Conservation (phyloP, 176 grass and related monocot genomes). For the Rhipidocladum racemiflorum region DNA sequence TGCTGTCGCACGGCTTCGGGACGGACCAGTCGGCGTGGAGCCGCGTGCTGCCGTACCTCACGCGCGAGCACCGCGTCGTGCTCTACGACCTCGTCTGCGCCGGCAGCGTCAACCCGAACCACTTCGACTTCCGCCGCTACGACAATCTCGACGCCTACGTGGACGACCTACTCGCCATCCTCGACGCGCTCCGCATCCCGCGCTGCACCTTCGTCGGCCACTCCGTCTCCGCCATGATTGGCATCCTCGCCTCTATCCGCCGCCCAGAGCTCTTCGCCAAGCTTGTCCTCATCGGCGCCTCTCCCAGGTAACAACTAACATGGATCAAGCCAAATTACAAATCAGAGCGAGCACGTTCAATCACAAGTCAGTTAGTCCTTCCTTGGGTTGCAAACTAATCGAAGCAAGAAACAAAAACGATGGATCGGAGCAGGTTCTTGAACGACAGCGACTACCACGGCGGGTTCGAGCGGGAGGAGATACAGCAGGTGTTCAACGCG, state of each 20-base stretch:
- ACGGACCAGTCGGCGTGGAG: conserved; percentile 97
- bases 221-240: conserved; percentile 97
- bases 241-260: conserved; percentile 81
- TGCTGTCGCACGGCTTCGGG: conserved; percentile 91
- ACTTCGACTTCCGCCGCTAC: conserved; percentile 95
- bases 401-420: not conserved
- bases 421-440: conserved; percentile 49
- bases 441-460: conserved; percentile 89
- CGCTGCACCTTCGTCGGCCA: conserved; percentile 88
- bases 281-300: conserved; percentile 85
- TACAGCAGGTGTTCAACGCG: conserved; percentile 75
- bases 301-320: conserved; percentile 48
- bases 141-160: conserved; percentile 82
- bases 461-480: conserved; percentile 80
- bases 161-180: conserved; percentile 82
- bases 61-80: conserved; percentile 77
- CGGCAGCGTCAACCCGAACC: conserved; percentile 89
- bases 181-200: conserved; percentile 65
- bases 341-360: not conserved
- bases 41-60: conserved; percentile 83
- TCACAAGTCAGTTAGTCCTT: not conserved
- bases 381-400: not conserved
- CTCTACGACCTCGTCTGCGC: conserved; percentile 96
- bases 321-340: not conserved
- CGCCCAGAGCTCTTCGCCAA: conserved; percentile 86